These are phyloP conservation scores for Phytophthora kernoviae DNA, from an alignment of 352 stramenopile species.

Conservation along the genomic window DNA sequence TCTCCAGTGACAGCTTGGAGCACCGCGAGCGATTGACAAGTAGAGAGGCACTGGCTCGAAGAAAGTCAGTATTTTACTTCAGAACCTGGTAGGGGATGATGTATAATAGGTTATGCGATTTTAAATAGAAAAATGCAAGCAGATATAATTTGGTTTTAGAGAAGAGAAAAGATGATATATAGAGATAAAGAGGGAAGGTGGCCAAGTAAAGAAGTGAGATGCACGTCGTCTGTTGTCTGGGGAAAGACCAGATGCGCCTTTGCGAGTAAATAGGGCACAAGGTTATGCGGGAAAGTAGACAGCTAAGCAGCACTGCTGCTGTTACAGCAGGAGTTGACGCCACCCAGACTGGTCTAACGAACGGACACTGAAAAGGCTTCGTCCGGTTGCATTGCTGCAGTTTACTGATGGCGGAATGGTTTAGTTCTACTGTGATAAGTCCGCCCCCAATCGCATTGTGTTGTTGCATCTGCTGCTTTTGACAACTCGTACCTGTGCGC, in stretches of 20 bases:
- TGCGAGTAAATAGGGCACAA: not conserved
- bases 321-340: not conserved
- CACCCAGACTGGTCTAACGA: not conserved
- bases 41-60: slow-evolving; percentile 29
- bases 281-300: not conserved
- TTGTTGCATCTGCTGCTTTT: not conserved
- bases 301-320: not conserved
- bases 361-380: not conserved
- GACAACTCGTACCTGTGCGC: no score
- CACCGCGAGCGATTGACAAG: slow-evolving; percentile 1
- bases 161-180: not conserved
- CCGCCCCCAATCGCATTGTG: not conserved
- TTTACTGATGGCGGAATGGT: not conserved
- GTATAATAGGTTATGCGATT: no score
- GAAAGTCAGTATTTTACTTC: not conserved
- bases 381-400: not conserved
- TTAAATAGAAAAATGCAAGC: not conserved
- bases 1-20: not conserved
- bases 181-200: not conserved
- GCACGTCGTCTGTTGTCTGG: not conserved
- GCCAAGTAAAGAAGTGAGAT: not conserved
- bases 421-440: not conserved
- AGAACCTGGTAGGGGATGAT: no score
- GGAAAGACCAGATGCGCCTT: not conserved
- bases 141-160: not conserved